These are phyloP conservation scores for Fusarium anthophilum DNA, from an alignment of 2,329 filamentous ascomycete species.

Conservation along the genomic window DNA sequence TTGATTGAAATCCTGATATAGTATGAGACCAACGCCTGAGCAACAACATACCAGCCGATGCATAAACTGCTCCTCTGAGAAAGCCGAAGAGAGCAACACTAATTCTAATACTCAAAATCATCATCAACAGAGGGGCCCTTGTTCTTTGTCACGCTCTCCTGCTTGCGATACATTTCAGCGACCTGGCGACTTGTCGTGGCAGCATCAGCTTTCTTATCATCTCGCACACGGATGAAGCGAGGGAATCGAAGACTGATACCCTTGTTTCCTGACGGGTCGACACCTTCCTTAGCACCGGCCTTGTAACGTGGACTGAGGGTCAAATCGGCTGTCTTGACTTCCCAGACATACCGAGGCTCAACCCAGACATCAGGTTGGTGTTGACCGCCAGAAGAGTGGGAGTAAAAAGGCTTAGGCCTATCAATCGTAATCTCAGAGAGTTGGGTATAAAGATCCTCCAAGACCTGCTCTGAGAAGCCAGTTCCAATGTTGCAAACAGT, in stretches of 20 bases:
- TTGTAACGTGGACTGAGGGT: conserved; percentile 93
- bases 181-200: conserved; percentile 87
- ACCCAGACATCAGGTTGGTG: conserved; percentile 99
- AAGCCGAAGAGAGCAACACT: neutral
- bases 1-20: neutral
- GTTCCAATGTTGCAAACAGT: conserved; percentile 99
- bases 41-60: conserved; percentile 4
- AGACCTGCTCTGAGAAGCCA: conserved; percentile 91
- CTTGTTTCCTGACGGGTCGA: conserved; percentile 74
- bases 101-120: conserved; percentile 89
- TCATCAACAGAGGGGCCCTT: conserved; percentile 92
- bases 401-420: conserved; percentile 92
- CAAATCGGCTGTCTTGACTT: conserved; percentile 95
- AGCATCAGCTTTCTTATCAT: conserved; percentile 95
- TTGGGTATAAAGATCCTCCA: conserved; percentile 84
- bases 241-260: conserved; percentile 93
- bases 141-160: conserved; percentile 87
- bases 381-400: conserved; percentile 82
- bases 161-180: conserved; percentile 95
- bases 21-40: conserved; percentile 19
- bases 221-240: conserved; percentile 87
- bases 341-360: conserved; percentile 94
- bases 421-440: conserved; percentile 85
- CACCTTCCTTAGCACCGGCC: conserved; percentile 84
- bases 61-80: neutral